Evolutionary conservation across 1,139 yeast genomes (phyloP).

Genomic region (Yamadazyma aaseri): DNA sequence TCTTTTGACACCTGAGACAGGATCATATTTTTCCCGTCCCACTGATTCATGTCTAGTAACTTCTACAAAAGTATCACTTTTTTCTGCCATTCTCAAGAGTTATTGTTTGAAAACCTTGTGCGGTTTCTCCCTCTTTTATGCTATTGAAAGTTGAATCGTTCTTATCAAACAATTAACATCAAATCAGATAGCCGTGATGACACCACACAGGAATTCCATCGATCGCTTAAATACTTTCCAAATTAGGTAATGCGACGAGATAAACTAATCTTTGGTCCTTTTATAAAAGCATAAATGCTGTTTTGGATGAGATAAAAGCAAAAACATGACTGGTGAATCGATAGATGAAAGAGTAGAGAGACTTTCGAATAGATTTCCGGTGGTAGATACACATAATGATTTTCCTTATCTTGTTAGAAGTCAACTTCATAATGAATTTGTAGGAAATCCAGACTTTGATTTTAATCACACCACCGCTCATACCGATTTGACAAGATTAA

Average conservation of each 20-base stretch:
- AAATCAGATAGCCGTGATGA: too few relatives aligned
- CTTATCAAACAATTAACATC: too few relatives aligned
- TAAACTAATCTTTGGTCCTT: neutral
- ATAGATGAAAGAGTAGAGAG: neutral
- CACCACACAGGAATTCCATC: too few relatives aligned
- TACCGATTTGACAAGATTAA: slow-evolving; percentile 39
- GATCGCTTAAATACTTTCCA: neutral
- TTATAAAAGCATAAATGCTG: neutral
- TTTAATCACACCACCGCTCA: slow-evolving; percentile 37
- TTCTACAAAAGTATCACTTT: neutral
- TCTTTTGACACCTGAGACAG: slow-evolving; percentile 21
- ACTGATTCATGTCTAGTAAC: neutral
- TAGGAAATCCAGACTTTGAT: slow-evolving; percentile 25
- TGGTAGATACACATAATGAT: slow-evolving; percentile 51
- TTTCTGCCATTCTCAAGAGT: slow-evolving; percentile 1
- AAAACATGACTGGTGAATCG: neutral
- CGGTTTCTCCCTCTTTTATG: too few relatives aligned
- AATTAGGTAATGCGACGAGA: neutral
- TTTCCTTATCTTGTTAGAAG: slow-evolving; percentile 43
- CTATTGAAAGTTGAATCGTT: too few relatives aligned
- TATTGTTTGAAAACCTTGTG: too few relatives aligned
- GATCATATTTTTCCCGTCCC: slow-evolving; percentile 13
- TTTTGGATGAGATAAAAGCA: neutral
- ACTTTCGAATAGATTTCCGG: slow-evolving; percentile 21
- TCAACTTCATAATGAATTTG: slow-evolving; percentile 43